Base-by-base conservation (phyloP, 768 basidiomycete genomes). In the Stropharia rugosoannulata region DNA sequence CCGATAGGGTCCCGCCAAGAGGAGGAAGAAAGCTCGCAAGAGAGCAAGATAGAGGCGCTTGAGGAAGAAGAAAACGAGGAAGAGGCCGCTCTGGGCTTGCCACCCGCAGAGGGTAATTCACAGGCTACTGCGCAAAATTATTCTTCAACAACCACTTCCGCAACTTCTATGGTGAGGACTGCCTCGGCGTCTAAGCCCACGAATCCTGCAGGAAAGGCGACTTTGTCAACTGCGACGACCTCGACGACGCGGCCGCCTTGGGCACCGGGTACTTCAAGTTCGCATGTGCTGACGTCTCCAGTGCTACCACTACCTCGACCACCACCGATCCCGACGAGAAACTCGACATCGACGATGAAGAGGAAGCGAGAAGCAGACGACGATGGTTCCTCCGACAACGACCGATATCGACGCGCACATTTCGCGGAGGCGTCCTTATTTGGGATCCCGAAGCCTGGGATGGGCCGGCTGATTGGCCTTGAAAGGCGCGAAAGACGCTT, bases 401-500 rank as follows among this genome's bases (percentile, higher is more conserved):
- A 7, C 29, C 47, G 12, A 22, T 46, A 41, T 35, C 48, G 38
- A 27, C 19, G 13, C 51, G 57, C 42, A 48, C 39, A 44, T 40
- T 38, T 35, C 37, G 59, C 27, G 54, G 58, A 44, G 51, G 56
- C 32, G 58, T 62, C 38, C 36, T 4, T 32, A 32, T 32, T 32
- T 32, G 29, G 29, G 29, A 32, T 32, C 9, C 29, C 29, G 29
- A 32, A 32, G 29, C 29, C 29, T 32, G 29, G 5, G 29, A 32
- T 32, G 29, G 29, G 29, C 5, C 29, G 29, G 3, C 2, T 32
- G 7, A 32, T 65, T 56, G 68, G 39, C 56, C 60, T 47, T 5
- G 62, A 62, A 32, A 27, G 63, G 19, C 60, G 68, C 51, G 69
- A 68, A 46, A 62, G 66, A 29, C 58, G 58, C n/a, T 67, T 65